Base-by-base conservation (phyloP, 2,329 filamentous ascomycete genomes). In the Monosporascus sp. region DNA sequence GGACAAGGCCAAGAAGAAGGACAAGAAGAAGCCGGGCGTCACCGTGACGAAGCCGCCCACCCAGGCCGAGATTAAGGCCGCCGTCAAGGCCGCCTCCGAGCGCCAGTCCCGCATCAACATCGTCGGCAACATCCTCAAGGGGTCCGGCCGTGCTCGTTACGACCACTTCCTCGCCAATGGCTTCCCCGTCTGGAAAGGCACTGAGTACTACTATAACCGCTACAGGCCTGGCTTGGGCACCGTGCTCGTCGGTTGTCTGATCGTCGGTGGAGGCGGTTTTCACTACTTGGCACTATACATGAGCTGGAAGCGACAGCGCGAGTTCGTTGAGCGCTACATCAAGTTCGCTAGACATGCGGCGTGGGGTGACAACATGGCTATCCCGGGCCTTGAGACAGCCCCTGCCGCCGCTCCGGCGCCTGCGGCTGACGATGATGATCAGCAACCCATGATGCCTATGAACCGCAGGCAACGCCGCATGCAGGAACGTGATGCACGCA, bases 121-220 rank as follows among this genome's bases (percentile, higher is more conserved):
- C 64, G 88, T 97, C 51, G 85, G 87, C 62, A 88, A 90, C 66
- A 88, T 99, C 65, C 85, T 99, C 50, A 85, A 89, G 62, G 90
- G 93, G 1, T 77, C 88, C 3, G 82, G 82, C 51, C 83, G 94
- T 58, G 88, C 90, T 62, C 88, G 94, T 58, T 99, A 99, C 72
- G 93, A 99, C 70, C 88, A 97, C 71, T 99, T 97, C 76, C 74
- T 97, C 55, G 75, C 77, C 69, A 91, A 97, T 72, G 94, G 94
- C 56, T 99, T 99, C 76, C 94, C 94, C 35, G 84, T 83, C 52
- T 99, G 94, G 94, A 92, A 93, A 75, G 94, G 94, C 54, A 97
- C 93, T 45, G 93, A 94, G 57, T 99, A 99, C 81, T 99, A 97
- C 80, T 99, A 99, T 77, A 85, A 85, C 64, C 86, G 94, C 53